Evolutionary conservation across 305 asterid species (phyloP).

Genomic region (Plantago coronopus): DNA sequence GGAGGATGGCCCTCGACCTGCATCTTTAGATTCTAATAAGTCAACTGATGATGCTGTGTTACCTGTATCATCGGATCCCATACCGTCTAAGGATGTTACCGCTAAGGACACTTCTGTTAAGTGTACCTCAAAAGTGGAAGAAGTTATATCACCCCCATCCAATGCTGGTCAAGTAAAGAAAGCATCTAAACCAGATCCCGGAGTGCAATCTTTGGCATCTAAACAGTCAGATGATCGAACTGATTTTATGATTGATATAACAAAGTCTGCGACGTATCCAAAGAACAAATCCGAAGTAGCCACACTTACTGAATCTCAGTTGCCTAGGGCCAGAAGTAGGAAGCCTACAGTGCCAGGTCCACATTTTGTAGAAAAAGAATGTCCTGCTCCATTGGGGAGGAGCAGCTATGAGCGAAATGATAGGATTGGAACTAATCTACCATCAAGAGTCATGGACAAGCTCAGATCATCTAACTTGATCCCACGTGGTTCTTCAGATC

Average conservation of each 20-base stretch:
- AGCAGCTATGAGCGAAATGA: constrained; percentile 26
- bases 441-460: constrained; percentile 43
- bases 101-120: constrained; percentile 18
- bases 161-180: constrained; percentile 20
- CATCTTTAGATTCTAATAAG: constrained; percentile 27
- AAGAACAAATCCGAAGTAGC: constrained; percentile 29
- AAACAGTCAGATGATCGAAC: constrained; percentile 23
- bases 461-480: constrained; percentile 36
- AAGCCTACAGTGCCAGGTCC: constrained; percentile 31
- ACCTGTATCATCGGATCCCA: constrained; percentile 24
- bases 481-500: constrained; percentile 33
- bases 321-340: constrained; percentile 22
- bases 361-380: constrained; percentile 33
- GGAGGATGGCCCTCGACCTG: constrained; percentile 24
- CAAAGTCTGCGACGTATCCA: constrained; percentile 28
- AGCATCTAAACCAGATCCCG: constrained; percentile 24
- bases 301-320: constrained; percentile 32
- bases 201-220: constrained; percentile 25
- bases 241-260: constrained; percentile 26
- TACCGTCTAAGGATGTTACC: constrained; percentile 23
- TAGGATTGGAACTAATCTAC: constrained; percentile 33
- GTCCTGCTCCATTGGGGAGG: constrained; percentile 29
- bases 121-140: constrained; percentile 16
- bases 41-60: constrained; percentile 23
- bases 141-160: constrained; percentile 14